A percentile compares a stretch with the other conserved stretches of the same genome.
These are phyloP conservation scores for Candida qinlingensis DNA, from an alignment of 805 yeast genomes.

Conservation along the genomic window DNA sequence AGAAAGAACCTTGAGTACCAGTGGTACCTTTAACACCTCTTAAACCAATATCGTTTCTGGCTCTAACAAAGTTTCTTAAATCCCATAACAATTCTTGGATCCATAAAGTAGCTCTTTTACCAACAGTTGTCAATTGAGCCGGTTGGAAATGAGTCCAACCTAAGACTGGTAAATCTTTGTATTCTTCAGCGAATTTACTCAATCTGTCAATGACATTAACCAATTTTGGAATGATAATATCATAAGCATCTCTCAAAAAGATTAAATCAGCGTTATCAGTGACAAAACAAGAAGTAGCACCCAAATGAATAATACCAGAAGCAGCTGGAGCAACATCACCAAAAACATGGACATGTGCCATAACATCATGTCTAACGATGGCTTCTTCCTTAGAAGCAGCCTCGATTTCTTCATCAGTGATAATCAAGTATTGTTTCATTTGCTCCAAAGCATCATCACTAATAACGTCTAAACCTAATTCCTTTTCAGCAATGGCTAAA, in stretches of 20 bases:
- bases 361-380: constrained; percentile 96
- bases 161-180: constrained; percentile 93
- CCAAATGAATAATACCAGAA: constrained; percentile 95
- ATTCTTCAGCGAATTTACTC: constrained; percentile 78
- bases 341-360: constrained; percentile 97
- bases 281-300: constrained; percentile 97
- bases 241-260: constrained; percentile 93
- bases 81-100: constrained; percentile 97
- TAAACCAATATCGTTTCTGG: constrained; percentile 91
- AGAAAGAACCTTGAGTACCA: constrained; percentile 96
- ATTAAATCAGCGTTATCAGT: constrained; percentile 98
- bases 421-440: constrained; percentile 69
- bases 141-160: constrained; percentile 99
- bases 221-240: constrained; percentile 85
- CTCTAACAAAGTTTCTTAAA: constrained; percentile 90
- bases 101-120: constrained; percentile 98
- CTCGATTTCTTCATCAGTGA: constrained; percentile 90
- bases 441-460: constrained; percentile 89
- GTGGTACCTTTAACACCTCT: constrained; percentile 99
- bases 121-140: constrained; percentile 97
- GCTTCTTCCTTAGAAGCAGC: constrained; percentile 92
- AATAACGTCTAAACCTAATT: constrained; percentile 78
- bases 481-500: constrained; percentile 92
- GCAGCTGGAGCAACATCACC: constrained; percentile 93
- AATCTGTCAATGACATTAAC: constrained; percentile 93